Conservation (phyloP, 2,329 filamentous ascomycete species). For the Phyllosticta capitalensis region DNA sequence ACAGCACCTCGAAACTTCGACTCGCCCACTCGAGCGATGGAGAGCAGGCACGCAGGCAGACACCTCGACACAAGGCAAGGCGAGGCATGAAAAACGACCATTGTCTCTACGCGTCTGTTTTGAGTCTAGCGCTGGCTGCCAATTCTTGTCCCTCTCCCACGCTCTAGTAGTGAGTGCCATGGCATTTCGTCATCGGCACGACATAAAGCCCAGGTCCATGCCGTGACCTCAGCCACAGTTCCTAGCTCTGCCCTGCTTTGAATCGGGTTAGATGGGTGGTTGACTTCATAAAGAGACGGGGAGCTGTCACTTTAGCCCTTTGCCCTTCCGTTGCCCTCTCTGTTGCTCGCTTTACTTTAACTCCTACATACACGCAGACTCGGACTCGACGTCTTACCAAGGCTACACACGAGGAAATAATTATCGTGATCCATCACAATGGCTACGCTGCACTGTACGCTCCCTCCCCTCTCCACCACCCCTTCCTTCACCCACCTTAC, state of each 20-base stretch:
- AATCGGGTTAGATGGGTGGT: too few relatives aligned
- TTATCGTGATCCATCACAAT: conserved; percentile 35
- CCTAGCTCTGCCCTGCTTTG: too few relatives aligned
- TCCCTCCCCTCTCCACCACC: background rate
- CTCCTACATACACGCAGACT: background rate
- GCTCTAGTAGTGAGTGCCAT: background rate
- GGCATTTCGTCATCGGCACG: background rate
- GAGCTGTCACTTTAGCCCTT: too few relatives aligned
- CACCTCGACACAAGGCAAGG: too few relatives aligned
- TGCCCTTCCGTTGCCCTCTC: background rate
- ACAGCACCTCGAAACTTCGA: too few relatives aligned
- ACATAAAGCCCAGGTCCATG: background rate
- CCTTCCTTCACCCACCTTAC: background rate
- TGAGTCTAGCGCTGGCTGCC: background rate
- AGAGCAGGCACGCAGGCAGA: too few relatives aligned
- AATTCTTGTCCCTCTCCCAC: background rate
- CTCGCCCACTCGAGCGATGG: too few relatives aligned
- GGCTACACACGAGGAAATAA: background rate
- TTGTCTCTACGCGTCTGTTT: too few relatives aligned
- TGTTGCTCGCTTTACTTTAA: background rate
- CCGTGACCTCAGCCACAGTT: background rate
- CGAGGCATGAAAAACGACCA: too few relatives aligned
- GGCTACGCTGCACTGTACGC: conserved; percentile 52
- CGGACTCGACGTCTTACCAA: too few relatives aligned
- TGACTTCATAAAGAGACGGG: background rate